These are phyloP conservation scores for Globisporangium middletonii DNA, from an alignment of 352 stramenopile species.

Conservation along the genomic window DNA sequence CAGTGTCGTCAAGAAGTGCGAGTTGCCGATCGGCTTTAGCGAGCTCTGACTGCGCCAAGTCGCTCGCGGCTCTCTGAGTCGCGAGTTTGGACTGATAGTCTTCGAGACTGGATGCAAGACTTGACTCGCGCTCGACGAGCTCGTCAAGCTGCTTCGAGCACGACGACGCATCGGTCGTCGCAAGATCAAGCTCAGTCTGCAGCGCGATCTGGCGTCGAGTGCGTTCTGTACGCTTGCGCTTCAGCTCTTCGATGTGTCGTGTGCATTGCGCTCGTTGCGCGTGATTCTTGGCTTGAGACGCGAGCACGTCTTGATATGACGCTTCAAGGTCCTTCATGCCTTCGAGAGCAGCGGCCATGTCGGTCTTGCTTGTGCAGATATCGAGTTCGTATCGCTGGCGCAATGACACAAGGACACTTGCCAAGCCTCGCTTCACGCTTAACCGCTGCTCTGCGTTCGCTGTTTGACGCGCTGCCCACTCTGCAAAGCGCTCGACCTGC, in stretches of 20 bases:
- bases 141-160: background rate
- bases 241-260: background rate
- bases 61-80: background rate
- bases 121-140: background rate
- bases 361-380: background rate
- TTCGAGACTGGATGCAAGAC: background rate
- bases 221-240: background rate
- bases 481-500: conserved; percentile 1
- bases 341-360: background rate
- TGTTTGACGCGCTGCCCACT: background rate
- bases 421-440: background rate
- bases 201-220: background rate
- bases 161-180: background rate
- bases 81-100: background rate
- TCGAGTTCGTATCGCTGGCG: background rate
- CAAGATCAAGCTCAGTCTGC: background rate
- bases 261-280: background rate
- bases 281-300: background rate
- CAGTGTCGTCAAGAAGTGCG: background rate
- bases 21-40: background rate
- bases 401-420: background rate
- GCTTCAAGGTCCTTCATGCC: background rate
- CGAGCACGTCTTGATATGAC: background rate
- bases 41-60: background rate
- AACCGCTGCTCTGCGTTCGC: background rate